Percentiles rank a stretch among this genome's conserved stretches.
Conservation (phyloP, 2,329 filamentous ascomycete genomes). For the Sclerotiophoma versabilis region DNA sequence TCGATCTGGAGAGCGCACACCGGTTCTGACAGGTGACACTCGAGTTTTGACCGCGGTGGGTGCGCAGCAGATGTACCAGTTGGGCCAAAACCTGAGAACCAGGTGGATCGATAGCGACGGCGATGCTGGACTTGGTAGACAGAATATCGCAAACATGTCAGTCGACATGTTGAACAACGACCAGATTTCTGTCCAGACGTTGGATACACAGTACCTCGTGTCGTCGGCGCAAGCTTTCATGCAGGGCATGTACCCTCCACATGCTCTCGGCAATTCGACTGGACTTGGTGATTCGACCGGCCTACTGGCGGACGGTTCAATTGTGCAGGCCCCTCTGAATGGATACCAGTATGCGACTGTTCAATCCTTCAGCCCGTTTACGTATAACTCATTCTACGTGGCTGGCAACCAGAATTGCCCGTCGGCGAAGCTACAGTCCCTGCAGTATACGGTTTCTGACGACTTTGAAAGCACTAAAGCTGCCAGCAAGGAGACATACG, state of each 20-base stretch:
- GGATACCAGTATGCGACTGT: conserved; percentile 67
- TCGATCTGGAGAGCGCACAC: conserved; percentile 63
- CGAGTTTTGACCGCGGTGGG: conserved; percentile 60
- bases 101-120: conserved; percentile 56
- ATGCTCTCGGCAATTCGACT: conserved; percentile 35
- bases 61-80: conserved; percentile 60
- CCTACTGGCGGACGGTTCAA: conserved; percentile 57
- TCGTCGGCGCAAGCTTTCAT: conserved; percentile 67
- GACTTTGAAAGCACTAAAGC: conserved; percentile 51
- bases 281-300: conserved; percentile 43
- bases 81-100: conserved; percentile 60
- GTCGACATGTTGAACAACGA: conserved; percentile 53
- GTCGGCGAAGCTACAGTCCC: conserved; percentile 44
- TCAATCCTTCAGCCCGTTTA: conserved; percentile 51
- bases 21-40: conserved; percentile 41
- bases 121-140: conserved; percentile 28
- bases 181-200: conserved; percentile 57
- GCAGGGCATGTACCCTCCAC: conserved; percentile 67
- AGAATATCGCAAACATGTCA: conserved; percentile 52
- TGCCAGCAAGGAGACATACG: conserved; percentile 55
- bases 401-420: conserved; percentile 58
- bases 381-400: conserved; percentile 61
- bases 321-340: conserved; percentile 57
- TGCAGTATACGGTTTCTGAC: conserved; percentile 52
- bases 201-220: conserved; percentile 56